Evolutionary conservation across 164 flowering plant genomes (phyloP), one percentile per base, ranked within the genome.

Genomic region (Macadamia integrifolia): DNA sequence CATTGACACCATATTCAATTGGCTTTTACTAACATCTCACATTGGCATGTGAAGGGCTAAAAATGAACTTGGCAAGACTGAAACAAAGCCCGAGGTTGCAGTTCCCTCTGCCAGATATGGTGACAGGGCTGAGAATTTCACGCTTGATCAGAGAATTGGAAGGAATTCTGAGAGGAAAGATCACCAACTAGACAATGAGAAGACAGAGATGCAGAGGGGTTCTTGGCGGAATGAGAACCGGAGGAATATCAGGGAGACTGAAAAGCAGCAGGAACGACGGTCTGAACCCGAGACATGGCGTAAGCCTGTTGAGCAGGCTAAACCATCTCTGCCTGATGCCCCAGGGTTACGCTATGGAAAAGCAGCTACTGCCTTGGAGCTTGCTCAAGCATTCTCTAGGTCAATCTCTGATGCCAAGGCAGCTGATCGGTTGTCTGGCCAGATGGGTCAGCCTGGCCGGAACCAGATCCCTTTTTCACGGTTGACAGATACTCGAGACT

Each of bases 201-300:
- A 74, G 70, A 66, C 53, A 31, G 90, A 87, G 58, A n/a, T 50
- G 56, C 88, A 80, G 68, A 84, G 78, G 80, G 81, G 78, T 71
- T 88, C 90, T 61, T 76, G 90, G 86, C 81, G 83, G 60, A 82
- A 77, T 69, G 87, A 88, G 30, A 80, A 78, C 57, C 11, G 83
- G 80, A 77, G 76, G 72, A 82, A 74, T 66, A 66, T 60, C 18
- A 72, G 76, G 72, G 90, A 87, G 58, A 40, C 64, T 2, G 90
- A 86, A 58, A 85, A 79, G 81, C 84, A 66, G 53, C 88, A 80
- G 67, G 75, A 76, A 72, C 79, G 91, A 68, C 81, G 66, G 3
- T 85, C 80, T 28, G 91, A 93, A 66, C 92, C 97, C 17, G 98
- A 91, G 71, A 87, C 86, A 13, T 91, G 98, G 96, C 89, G 93